Evolutionary conservation across 352 stramenopile species (phyloP), one percentile per base, ranked within the genome.

Genomic region (Phytophthora ohioensis): DNA sequence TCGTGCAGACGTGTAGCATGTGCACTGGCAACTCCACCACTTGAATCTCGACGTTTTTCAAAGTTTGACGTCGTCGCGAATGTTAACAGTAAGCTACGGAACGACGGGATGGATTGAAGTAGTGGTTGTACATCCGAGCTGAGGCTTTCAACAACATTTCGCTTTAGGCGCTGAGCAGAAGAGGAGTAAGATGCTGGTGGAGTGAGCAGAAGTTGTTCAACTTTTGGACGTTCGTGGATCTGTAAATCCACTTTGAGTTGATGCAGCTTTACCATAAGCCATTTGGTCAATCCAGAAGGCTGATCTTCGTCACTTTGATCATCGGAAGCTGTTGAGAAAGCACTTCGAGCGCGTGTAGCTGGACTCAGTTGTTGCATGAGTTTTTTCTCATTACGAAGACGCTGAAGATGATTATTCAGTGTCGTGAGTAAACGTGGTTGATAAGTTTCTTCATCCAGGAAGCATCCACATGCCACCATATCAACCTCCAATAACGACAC

Each of bases 211-310:
- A 76, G 39, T 17, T 72, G 63, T 15, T 76, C 69, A 5, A 72
- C 69, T 57, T 76, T 76, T 3, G 69, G 63, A 4, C 67, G 53
- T 15, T 75, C 57, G n/a, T 76, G 57, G 42, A 73, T 70, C 5
- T 78, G 63, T n/a, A 82, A 47, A 64, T 84, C 77, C n/a, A 71
- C 59, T 32, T 69, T 67, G 9, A 84, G 74, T 35, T 84, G 77
- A 13, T 80, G 59, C 11, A 84, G 58, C 57, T 84, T 84, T 3
- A 61, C 49, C 21, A 64, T 57, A 1, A 84, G 62, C 77, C 77
- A 84, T 15, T 53, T 71, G n/a, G 58, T 79, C 2, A 84, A 38
- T 3, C 58, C 63, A 38, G 43, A 78, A 41, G 60, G 56, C 32
- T 67, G 56, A 12, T 65, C 59, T 45, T 79, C 67, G 1, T 72